These are phyloP conservation scores for Hemerocallis citrina DNA, from an alignment of 106 monocot species.

Conservation along the genomic window DNA sequence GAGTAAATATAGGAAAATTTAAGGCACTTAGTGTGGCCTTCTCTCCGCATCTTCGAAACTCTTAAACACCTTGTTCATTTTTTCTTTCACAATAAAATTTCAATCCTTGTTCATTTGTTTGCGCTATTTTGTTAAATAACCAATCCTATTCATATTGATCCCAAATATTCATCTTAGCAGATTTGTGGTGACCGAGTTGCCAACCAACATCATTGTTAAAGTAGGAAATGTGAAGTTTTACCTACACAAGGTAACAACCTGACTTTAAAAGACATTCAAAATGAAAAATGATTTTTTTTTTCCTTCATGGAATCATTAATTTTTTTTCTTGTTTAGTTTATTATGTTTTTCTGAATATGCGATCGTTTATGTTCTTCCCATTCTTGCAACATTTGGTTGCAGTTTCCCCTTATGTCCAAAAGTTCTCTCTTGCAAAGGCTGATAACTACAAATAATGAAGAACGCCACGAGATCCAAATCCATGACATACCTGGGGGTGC, in stretches of 20 bases:
- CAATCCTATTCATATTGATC: not conserved
- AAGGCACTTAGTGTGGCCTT: not conserved
- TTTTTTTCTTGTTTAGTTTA: not conserved
- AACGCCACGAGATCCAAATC: conserved; percentile 27
- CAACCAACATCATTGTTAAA: conserved; percentile 21
- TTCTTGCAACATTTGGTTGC: conserved; percentile 2
- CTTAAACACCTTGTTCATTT: not conserved
- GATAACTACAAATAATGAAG: conserved; percentile 7
- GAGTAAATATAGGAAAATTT: not conserved
- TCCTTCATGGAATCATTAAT: not conserved
- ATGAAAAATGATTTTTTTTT: not conserved
- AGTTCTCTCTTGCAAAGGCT: conserved; percentile 33
- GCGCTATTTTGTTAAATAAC: not conserved
- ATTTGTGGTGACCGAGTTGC: conserved; percentile 24
- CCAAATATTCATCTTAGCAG: conserved; percentile 7
- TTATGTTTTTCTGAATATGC: not conserved
- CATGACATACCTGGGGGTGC: conserved; percentile 41
- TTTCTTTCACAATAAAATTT: too few species aligned
- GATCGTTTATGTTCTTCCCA: not conserved
- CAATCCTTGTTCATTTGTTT: not conserved
- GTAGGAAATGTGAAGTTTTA: conserved; percentile 28
- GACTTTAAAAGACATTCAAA: not conserved
- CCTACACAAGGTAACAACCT: conserved; percentile 24
- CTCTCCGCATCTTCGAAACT: not conserved
- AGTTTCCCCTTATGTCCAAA: conserved; percentile 54